Conservation (phyloP, 208 protist genomes). For the Acanthamoeba pearcei region DNA sequence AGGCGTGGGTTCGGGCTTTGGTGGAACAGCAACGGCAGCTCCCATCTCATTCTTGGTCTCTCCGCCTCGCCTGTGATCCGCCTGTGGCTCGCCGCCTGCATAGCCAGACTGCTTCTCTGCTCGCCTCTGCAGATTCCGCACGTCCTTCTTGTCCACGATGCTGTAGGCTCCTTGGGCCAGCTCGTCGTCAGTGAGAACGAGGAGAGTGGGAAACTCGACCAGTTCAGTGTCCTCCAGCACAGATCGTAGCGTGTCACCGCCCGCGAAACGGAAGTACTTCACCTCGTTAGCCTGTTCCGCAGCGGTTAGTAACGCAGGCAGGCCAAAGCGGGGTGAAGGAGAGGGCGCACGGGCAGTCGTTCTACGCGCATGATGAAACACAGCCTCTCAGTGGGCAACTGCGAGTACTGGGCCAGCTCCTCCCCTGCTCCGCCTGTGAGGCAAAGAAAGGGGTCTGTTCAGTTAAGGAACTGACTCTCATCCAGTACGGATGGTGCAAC, state of each 20-base stretch:
- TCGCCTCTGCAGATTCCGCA: not conserved
- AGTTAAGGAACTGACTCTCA: not conserved
- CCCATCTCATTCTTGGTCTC: not conserved
- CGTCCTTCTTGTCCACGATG: constrained; percentile 7
- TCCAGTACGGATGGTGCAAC: not conserved
- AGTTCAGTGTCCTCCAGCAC: constrained; percentile 42
- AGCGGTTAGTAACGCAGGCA: not conserved
- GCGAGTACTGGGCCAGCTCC: constrained; percentile 4
- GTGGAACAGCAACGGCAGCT: not conserved
- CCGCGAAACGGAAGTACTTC: constrained; percentile 19
- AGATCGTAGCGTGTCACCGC: not conserved
- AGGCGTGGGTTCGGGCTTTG: not conserved
- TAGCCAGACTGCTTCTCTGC: not conserved
- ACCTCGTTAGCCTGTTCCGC: constrained; percentile 23
- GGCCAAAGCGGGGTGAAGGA: not conserved
- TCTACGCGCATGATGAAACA: constrained; percentile 55
- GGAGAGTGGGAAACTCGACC: constrained; percentile 22
- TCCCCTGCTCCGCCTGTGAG: not conserved
- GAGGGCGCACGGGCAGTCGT: not conserved
- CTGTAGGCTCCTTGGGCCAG: not conserved
- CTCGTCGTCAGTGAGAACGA: constrained; percentile 4
- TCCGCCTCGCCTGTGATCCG: not conserved
- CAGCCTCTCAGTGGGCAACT: not conserved
- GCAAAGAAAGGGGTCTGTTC: not conserved
- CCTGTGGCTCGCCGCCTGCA: not conserved